A percentile compares a stretch with the other conserved stretches of the same genome.
These are phyloP conservation scores for Penicillium turbatum DNA, from an alignment of 495 filamentous ascomycete genomes.

Conservation along the genomic window DNA sequence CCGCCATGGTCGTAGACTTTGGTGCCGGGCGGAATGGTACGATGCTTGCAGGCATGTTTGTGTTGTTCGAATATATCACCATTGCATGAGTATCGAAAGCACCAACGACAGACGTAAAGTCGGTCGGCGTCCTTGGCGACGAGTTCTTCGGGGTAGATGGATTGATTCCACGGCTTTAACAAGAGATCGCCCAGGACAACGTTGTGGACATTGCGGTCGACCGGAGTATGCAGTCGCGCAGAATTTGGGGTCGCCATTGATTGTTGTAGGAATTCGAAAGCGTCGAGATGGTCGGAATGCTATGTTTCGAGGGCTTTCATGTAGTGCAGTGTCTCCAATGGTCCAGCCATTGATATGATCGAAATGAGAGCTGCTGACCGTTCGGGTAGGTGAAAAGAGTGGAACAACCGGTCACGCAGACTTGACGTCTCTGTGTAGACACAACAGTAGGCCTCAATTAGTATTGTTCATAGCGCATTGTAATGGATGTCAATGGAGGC, in stretches of 20 bases:
- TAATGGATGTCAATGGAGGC: neutral
- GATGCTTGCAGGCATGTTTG: conserved; percentile 36
- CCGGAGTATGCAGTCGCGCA: conserved; percentile 30
- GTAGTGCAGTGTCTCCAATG: conserved; percentile 8
- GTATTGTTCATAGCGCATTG: neutral
- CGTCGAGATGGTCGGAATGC: neutral
- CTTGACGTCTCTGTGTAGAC: neutral
- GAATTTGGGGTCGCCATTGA: conserved; percentile 31
- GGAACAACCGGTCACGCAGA: neutral
- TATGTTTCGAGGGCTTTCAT: conserved; percentile 9
- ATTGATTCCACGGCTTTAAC: conserved; percentile 77
- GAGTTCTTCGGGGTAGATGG: conserved; percentile 72
- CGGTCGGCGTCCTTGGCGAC: conserved; percentile 57
- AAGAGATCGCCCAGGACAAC: conserved; percentile 69
- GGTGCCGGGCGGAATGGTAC: conserved; percentile 39
- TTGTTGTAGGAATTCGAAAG: neutral
- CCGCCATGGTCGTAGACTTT: conserved; percentile 56
- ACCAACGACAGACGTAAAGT: conserved; percentile 86
- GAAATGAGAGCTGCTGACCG: neutral
- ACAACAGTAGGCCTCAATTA: neutral
- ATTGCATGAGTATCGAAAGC: conserved; percentile 87
- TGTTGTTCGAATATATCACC: conserved; percentile 55
- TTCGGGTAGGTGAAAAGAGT: neutral
- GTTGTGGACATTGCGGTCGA: conserved; percentile 64
- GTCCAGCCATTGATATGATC: conserved; percentile 24